phyloP scores from a whole-genome alignment of 2,329 filamentous ascomycete genomes.

The Colletotrichum euphorbiae region DNA sequence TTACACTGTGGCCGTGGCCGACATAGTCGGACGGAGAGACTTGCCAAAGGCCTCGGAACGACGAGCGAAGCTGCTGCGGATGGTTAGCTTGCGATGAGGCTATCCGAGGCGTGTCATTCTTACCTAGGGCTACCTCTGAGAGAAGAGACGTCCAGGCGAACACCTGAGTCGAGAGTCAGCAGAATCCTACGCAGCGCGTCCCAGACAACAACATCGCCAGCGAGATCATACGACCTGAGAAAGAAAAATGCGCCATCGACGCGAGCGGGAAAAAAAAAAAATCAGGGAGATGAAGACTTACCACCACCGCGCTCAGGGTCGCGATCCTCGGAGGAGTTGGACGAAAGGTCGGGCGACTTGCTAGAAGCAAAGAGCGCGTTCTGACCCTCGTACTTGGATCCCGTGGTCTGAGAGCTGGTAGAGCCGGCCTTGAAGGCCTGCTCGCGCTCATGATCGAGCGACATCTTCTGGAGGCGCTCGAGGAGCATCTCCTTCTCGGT shows the following conservation, averaged over 20 bases:
- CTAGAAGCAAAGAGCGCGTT: background rate
- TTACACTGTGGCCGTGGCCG: conserved; percentile 34
- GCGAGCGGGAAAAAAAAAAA: background rate
- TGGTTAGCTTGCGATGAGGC: background rate
- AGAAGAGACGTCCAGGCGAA: conserved; percentile 14
- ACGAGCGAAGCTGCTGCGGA: conserved; percentile 10
- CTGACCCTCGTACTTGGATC: background rate
- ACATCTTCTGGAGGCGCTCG: conserved; percentile 29
- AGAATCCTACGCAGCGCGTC: background rate
- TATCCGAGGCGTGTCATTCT: background rate
- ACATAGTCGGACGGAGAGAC: conserved; percentile 33
- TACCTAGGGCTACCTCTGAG: conserved; percentile 28
- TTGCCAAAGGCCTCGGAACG: conserved; percentile 19
- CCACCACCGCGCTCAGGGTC: conserved; percentile 25
- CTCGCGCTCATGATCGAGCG: conserved; percentile 28
- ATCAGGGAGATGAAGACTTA: background rate
- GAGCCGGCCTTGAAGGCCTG: conserved; percentile 17
- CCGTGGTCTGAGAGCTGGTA: background rate
- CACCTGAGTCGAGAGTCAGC: conserved; percentile 12
- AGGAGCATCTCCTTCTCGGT: conserved; percentile 28
- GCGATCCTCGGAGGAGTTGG: conserved; percentile 24
- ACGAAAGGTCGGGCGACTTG: conserved; percentile 16
- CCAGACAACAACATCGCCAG: background rate
- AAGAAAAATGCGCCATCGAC: background rate
- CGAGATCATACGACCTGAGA: background rate